Evolutionary conservation across 306 rosid species (phyloP), one percentile per base, ranked within the genome.

Genomic region (Spatholobus suberectus): DNA sequence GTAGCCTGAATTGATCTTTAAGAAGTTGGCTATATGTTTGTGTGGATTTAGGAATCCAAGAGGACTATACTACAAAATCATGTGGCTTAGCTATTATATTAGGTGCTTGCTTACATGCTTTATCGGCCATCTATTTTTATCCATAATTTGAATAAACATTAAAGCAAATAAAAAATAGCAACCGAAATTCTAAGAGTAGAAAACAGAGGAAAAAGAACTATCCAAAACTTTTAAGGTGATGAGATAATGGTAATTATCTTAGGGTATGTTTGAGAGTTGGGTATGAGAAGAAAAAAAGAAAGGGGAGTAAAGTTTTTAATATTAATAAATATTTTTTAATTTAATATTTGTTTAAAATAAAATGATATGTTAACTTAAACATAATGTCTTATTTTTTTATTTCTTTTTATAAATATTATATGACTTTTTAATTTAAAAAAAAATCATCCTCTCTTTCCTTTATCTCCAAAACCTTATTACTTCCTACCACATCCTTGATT

Each of bases 21-120:
- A 24, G 47, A 40, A 85, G 66, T 49, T 67, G 32, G 73, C 58
- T 81, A 59, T 65, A 37, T 83, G 73, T 77, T 82, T 77, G 74
- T 55, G 32, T 44, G 44, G 57, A 77, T 63, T 54, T 62, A 72
- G 83, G 81, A 81, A 81, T 71, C 51, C 61, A 82, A 66, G 51
- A 35, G 40, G 77, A 54, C 84, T 73, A 21, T 63, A 23, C 54
- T 55, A 72, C 77, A 34, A 35, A 23, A 43, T 20, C 84, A 81
- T 65, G 77, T 77, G 80, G 35, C 73, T 71, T 77, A 49, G 61
- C 75, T 83, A 76, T 41, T 82, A 59, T 47, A 71, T 55, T 76
- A 70, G 85, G 74, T 68, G 40, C 43, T 20, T 83, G 54, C 47
- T 24, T 73, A 4, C 52, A 27, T 71, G 68, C 70, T 43, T 71